Base-by-base conservation (phyloP, 139 green algal species). In the Coccomyxa sp. region DNA sequence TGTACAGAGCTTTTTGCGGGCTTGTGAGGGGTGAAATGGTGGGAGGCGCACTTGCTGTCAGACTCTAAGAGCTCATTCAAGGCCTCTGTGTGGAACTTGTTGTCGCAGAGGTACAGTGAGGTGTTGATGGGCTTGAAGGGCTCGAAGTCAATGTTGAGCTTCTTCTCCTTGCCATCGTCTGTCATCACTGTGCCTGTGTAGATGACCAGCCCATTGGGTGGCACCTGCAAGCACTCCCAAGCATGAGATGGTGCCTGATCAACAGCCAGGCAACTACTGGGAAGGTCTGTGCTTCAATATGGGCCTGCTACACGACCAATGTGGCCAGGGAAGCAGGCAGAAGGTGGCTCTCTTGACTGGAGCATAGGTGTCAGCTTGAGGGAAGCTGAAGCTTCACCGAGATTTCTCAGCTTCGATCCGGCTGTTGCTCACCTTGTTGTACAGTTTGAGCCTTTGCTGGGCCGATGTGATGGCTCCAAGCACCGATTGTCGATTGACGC, bases 71-170 rank as follows among this genome's bases (percentile, higher is more conserved):
- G 88, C 88, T 99, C 95, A 68, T 90, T 93, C 44, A 99, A 86
- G n/a, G 96, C 94, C 87, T 97, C 92, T n/a, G 94, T 98, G 89
- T 99, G 96, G 83, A 99, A 99, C 88, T 99, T 99, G 89, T 99
- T 99, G 88, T 99, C 96, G 85, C 96, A 99, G 36, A 99, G 88
- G 89, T 99, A 99, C 33, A 99, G 87, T 2, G 94, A 98, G 10
- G 97, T 99, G 91, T 99, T 99, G 94, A 99, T 99, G 68, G 96
- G 93, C 85, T 99, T 99, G 93, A 99, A 99, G n/a, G 96, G 96
- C 90, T 99, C 96, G 85, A 99, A 99, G 86, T 99, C 96, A 44
- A 99, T 98, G 86, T 98, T 99, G 70, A 99, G 85, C 83, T 98
- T 98, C 86, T 96, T 97, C 84, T 98, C 95, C 89, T 99, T 99